Evolutionary conservation across 805 yeast species (phyloP).

Genomic region (Ogataea populi-albae): DNA sequence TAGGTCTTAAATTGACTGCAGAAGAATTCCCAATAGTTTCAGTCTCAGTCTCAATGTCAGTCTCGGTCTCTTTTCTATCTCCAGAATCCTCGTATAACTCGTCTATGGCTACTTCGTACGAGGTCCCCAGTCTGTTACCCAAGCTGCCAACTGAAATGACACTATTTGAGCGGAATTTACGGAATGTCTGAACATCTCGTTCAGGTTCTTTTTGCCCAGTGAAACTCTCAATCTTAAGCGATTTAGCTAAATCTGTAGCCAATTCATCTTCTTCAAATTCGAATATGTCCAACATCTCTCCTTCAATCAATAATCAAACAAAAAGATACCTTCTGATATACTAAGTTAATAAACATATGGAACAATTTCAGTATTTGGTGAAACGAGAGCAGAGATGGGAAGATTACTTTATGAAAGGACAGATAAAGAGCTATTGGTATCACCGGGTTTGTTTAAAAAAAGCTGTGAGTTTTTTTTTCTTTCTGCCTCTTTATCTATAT

Average conservation of each 20-base stretch:
- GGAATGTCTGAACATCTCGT: constrained; percentile 18
- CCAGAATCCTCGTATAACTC: constrained; percentile 34
- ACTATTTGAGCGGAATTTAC: constrained; percentile 29
- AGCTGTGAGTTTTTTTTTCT: no score
- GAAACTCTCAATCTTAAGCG: constrained; percentile 6
- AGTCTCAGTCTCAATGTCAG: constrained; percentile 7
- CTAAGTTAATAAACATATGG: no score
- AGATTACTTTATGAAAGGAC: no score
- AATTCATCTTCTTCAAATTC: constrained; percentile 30
- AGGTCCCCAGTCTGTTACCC: constrained; percentile 41
- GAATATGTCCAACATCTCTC: constrained; percentile 26
- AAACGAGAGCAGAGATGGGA: no score
- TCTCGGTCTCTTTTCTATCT: no score
- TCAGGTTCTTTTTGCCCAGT: constrained; percentile 3
- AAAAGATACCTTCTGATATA: background rate
- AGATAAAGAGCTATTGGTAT: no score
- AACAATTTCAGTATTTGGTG: no score
- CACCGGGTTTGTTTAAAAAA: no score
- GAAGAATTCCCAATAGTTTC: background rate
- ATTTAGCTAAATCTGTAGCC: constrained; percentile 5
- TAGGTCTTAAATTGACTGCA: constrained; percentile 3
- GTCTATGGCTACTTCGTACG: constrained; percentile 42
- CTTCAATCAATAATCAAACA: constrained; percentile 2
- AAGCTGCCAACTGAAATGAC: constrained; percentile 31
- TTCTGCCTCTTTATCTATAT: no score